Percentiles rank a stretch among this genome's conserved stretches.
Evolutionary conservation across 805 yeast genomes (phyloP).

Genomic region (Metschnikowia similis): DNA sequence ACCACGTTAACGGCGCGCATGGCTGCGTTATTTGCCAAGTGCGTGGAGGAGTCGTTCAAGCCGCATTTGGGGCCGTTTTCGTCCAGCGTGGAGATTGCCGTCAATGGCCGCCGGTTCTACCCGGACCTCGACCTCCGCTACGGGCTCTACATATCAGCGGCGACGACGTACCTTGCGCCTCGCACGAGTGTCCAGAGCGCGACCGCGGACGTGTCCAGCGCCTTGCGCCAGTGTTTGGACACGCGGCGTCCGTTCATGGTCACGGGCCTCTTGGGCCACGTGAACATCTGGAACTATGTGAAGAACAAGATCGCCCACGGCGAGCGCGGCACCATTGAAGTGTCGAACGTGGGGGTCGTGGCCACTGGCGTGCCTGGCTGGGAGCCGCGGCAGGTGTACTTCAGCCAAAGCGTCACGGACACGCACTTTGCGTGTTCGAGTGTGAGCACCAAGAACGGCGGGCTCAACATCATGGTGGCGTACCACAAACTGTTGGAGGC

Average conservation of each 20-base stretch:
- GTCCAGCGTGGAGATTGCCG: slow-evolving; percentile 5
- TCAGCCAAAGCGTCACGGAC: slow-evolving; percentile 13
- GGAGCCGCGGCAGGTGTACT: slow-evolving; percentile 7
- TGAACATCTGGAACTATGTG: slow-evolving; percentile 9
- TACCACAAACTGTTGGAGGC: slow-evolving; percentile 7
- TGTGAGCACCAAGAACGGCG: slow-evolving; percentile 12
- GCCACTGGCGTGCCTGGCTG: slow-evolving; percentile 3
- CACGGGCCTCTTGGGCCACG: slow-evolving; percentile 6
- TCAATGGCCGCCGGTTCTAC: slow-evolving; percentile 13
- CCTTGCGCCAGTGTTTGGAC: slow-evolving; percentile 1
- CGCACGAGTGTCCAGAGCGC: background rate
- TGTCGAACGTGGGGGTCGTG: slow-evolving; percentile 13
- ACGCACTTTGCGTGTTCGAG: slow-evolving; percentile 11
- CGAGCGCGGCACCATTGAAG: slow-evolving; percentile 11
- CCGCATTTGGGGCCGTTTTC: slow-evolving; percentile 5
- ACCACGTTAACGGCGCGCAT: slow-evolving; percentile 12
- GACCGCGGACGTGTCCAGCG: background rate
- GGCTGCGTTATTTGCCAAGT: slow-evolving; percentile 4
- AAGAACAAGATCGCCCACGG: background rate
- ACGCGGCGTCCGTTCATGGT: slow-evolving; percentile 5
- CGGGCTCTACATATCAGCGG: slow-evolving; percentile 10
- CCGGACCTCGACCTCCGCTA: slow-evolving; percentile 9
- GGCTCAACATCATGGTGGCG: slow-evolving; percentile 10
- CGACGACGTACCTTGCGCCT: background rate
- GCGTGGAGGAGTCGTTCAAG: slow-evolving; percentile 4